These are phyloP conservation scores for Albophoma yamanashiensis DNA, from an alignment of 2,329 filamentous ascomycete species.

Conservation along the genomic window DNA sequence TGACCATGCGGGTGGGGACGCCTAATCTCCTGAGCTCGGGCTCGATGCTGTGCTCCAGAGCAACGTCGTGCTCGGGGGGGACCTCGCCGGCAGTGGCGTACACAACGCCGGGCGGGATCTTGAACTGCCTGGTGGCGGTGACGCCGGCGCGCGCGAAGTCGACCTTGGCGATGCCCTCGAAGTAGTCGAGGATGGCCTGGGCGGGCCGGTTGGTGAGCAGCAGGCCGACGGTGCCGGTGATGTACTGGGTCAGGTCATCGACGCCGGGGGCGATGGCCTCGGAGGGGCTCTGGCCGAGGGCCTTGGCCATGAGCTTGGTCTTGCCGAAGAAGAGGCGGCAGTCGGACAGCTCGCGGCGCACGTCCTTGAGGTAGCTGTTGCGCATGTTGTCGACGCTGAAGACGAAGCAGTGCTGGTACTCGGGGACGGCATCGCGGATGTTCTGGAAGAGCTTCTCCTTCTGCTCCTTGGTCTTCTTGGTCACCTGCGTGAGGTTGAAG, in stretches of 20 bases:
- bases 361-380: slow-evolving; percentile 89
- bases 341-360: slow-evolving; percentile 75
- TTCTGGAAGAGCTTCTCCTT: slow-evolving; percentile 81
- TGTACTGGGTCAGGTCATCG: slow-evolving; percentile 54
- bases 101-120: slow-evolving; percentile 73
- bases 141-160: slow-evolving; percentile 90
- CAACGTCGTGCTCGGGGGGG: slow-evolving; percentile 70
- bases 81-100: slow-evolving; percentile 74
- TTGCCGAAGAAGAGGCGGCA: slow-evolving; percentile 92
- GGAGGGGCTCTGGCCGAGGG: slow-evolving; percentile 68
- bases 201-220: slow-evolving; percentile 77
- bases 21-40: slow-evolving; percentile 81
- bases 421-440: slow-evolving; percentile 73
- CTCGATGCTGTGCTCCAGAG: slow-evolving; percentile 80
- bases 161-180: slow-evolving; percentile 59
- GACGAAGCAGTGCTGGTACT: slow-evolving; percentile 87
- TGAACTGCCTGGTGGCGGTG: slow-evolving; percentile 62
- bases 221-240: slow-evolving; percentile 77
- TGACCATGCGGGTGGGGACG: slow-evolving; percentile 79
- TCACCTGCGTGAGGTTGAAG: slow-evolving; percentile 81
- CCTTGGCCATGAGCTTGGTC: slow-evolving; percentile 97
- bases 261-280: slow-evolving; percentile 75
- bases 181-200: slow-evolving; percentile 58
- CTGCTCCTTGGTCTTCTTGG: slow-evolving; percentile 89
- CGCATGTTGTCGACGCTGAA: slow-evolving; percentile 96